phyloP scores from a whole-genome alignment of 1,139 yeast species.

The Keqinozyma sinolaborantium region DNA sequence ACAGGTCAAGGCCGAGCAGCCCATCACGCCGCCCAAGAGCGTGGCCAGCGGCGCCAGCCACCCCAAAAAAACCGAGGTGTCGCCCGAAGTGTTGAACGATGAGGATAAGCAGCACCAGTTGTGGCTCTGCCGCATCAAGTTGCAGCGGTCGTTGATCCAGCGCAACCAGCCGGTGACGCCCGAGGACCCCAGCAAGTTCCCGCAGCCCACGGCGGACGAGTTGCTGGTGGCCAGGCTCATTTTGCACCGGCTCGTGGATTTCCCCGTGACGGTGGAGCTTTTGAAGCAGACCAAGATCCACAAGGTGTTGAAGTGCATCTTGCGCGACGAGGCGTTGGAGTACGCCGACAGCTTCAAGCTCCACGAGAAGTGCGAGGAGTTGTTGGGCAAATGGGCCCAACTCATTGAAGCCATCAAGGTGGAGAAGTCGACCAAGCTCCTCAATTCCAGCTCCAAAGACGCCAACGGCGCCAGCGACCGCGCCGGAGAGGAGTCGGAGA shows the following conservation, averaged over 20 bases:
- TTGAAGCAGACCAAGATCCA: constrained; percentile 51
- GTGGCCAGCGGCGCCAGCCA: constrained; percentile 5
- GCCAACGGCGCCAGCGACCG: too few species aligned
- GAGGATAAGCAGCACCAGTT: constrained; percentile 45
- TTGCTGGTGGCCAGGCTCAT: constrained; percentile 50
- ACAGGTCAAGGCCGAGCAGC: constrained; percentile 11
- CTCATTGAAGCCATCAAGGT: constrained; percentile 31
- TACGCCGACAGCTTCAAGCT: constrained; percentile 45
- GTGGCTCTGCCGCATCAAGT: constrained; percentile 45
- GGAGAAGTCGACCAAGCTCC: constrained; percentile 22
- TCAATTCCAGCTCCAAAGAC: too few species aligned
- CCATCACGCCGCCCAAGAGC: constrained; percentile 1
- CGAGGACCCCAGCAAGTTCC: constrained; percentile 26
- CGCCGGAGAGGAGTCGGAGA: constrained; percentile 37
- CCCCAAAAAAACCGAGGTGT: constrained; percentile 5
- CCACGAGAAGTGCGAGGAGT: constrained; percentile 42
- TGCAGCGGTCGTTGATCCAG: constrained; percentile 44
- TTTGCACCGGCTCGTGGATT: constrained; percentile 47
- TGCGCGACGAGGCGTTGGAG: constrained; percentile 37
- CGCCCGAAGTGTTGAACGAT: constrained; percentile 14
- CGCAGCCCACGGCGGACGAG: constrained; percentile 51
- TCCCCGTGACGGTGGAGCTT: constrained; percentile 53
- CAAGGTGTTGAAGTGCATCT: constrained; percentile 49
- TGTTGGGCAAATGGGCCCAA: constrained; percentile 44
- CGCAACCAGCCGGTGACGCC: constrained; percentile 40